A percentile compares a stretch with the other conserved stretches of the same genome.
These are phyloP conservation scores for Talaromyces sp. DNA, from an alignment of 2,329 filamentous ascomycete species.

Conservation along the genomic window DNA sequence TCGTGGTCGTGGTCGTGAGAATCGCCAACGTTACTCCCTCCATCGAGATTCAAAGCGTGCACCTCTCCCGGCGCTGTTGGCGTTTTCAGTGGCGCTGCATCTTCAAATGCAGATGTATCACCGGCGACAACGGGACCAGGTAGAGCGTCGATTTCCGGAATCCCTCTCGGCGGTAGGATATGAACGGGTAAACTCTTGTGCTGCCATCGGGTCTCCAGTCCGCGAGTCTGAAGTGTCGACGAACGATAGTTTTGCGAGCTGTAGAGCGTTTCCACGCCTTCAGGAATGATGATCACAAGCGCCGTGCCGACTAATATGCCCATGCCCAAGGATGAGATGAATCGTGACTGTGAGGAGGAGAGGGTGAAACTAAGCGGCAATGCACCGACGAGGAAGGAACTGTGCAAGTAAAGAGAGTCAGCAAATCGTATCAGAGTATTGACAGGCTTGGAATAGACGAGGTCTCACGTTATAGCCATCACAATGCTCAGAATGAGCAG, in stretches of 20 bases:
- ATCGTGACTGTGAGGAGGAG: conserved; percentile 77
- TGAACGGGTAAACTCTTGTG: conserved; percentile 14
- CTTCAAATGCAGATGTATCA: not conserved
- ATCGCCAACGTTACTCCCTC: conserved; percentile 23
- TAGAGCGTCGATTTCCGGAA: conserved; percentile 19
- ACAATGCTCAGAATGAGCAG: conserved; percentile 62
- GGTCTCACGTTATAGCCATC: conserved; percentile 61
- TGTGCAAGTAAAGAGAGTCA: conserved; percentile 37
- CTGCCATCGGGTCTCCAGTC: conserved; percentile 29
- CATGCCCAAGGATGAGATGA: conserved; percentile 89
- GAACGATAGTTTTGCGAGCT: conserved; percentile 43
- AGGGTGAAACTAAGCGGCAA: conserved; percentile 85
- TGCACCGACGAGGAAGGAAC: conserved; percentile 89
- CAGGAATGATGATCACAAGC: conserved; percentile 94
- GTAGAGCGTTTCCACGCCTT: conserved; percentile 89
- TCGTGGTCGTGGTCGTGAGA: conserved; percentile 30
- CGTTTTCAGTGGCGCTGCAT: conserved; percentile 7
- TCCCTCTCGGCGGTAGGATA: conserved; percentile 11
- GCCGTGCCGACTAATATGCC: conserved; percentile 93
- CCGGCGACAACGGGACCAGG: conserved; percentile 31
- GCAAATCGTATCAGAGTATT: not conserved
- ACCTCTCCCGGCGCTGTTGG: conserved; percentile 13
- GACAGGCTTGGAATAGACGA: too few species aligned
- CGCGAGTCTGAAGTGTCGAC: conserved; percentile 32
- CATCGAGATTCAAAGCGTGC: conserved; percentile 15